Base-by-base conservation (phyloP, 1,284 basidiomycete genomes). In the Naganishia albida region DNA sequence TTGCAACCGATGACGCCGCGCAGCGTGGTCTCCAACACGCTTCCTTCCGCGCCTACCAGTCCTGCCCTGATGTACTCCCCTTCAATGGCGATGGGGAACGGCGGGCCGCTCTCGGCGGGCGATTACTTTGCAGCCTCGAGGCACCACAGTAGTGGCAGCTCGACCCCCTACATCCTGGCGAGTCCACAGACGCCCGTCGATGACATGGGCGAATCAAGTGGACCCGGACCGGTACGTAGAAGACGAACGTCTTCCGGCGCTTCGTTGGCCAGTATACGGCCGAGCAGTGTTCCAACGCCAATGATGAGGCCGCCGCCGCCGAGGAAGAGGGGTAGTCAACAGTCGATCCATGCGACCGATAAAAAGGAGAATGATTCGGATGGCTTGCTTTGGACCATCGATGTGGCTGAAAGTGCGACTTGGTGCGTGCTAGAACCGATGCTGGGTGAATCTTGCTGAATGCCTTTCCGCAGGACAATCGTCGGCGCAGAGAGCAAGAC, bases 1-100 rank as follows among this genome's bases (percentile, higher is more conserved):
- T 67, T 78, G 12, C 67, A 78, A 30, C 78, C 78, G 18, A 77
- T 79, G 77, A 79, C 78, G n/a, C 77, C 78, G 1, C 75, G 65
- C 3, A 56, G 51, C 18, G 54, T 42, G 8, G 34, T 25, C 4
- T 53, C 52, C 7, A 67, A 66, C 4, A 69, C 67, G 20, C 67
- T 77, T 0, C 76, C 76, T 7, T 77, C 75, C 0, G 71, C 74
- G 8, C 76, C 77, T 4, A 69, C 73, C 13, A 75, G 72, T 40
- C 78, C 78, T 0, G 70, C 72, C 48, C 70, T 38, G 3, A 26
- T 57, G 23, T 57, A 49, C 28, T 54, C 43, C 30, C 56, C 50
- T 30, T 50, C 64, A 23, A 25, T 53, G 28, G 30, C n/a, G 16
- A 26, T 52, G 13, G 40, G 26, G 13, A 26, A 23, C 23, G 40